These are phyloP conservation scores for Camellia japonica DNA, from an alignment of 148 eudicot species.

Conservation along the genomic window DNA sequence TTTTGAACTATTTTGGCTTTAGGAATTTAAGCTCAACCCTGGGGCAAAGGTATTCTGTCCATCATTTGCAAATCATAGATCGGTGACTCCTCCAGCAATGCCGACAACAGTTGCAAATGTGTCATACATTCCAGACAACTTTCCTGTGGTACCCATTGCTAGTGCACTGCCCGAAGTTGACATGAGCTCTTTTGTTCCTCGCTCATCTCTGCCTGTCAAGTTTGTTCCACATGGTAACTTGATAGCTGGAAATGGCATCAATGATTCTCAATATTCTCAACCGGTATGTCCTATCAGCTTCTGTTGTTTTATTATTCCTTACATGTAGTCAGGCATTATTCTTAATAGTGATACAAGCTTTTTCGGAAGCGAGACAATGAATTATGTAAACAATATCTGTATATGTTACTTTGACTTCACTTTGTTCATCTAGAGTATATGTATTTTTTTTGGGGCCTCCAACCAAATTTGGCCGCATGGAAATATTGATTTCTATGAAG, in stretches of 20 bases:
- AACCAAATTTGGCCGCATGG: background rate
- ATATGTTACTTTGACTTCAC: background rate
- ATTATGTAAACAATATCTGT: background rate
- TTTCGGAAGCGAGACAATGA: background rate
- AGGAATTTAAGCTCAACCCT: conserved; percentile 96
- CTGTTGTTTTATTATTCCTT: conserved; percentile 1
- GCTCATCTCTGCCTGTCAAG: conserved; percentile 58
- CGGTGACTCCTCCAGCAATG: conserved; percentile 46
- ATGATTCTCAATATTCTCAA: conserved; percentile 56
- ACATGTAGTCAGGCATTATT: background rate
- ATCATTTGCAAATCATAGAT: conserved; percentile 45
- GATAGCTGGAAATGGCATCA: conserved; percentile 43
- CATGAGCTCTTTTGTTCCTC: conserved; percentile 36
- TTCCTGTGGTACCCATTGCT: conserved; percentile 41
- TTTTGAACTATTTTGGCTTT: conserved; percentile 17
- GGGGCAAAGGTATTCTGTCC: conserved; percentile 85
- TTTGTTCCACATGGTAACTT: conserved; percentile 50
- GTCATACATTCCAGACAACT: conserved; percentile 47
- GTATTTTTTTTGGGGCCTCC: no score
- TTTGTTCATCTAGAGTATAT: background rate
- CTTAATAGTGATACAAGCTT: background rate
- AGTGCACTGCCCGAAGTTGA: conserved; percentile 58
- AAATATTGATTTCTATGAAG: no score
- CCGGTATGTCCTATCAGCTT: conserved; percentile 46
- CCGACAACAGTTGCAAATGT: conserved; percentile 44